Evolutionary conservation across 768 basidiomycete genomes (phyloP), one percentile per base, ranked within the genome.

Genomic region (Lactarius indigo): DNA sequence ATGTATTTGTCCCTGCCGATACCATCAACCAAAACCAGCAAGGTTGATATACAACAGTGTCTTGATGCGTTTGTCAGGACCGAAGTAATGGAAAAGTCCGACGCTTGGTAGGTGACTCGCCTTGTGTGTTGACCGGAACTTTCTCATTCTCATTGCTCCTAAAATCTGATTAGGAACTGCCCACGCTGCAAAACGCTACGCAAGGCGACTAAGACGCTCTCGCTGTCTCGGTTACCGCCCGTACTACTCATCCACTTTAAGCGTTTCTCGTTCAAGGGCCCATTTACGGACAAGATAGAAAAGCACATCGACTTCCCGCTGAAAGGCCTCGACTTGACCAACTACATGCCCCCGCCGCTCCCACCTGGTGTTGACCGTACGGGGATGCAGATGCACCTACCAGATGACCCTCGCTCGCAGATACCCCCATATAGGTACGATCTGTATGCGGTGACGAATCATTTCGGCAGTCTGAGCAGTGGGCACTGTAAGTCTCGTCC

Each of bases 211-310:
- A 97, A 98, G 75, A 87, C 84, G 26, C 84, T 99, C 6, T 91
- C 94, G 0, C 83, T 99, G 31, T 92, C 96, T 5, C 91, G 97
- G 20, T 83, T 98, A 13, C 96, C 96, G 0, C 96, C 96, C 0
- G 87, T 99, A 44, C 83, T 99, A 18, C 80, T 97, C 70, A 92
- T 97, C 70, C 93, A 96, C 72, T 82, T 97, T 47, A 97, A 97
- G 74, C 87, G 95, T 52, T 97, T 97, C 80, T 91, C 92, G 61
- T 87, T 88, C 71, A 91, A 93, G 70, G 94, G 94, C 1, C 87
- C 87, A 3, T 97, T 96, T 77, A 95, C 92, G 41, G 95, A 98
- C 79, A 98, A 98, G 80, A 87, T 98, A 61, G 96, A 98, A 76
- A 97, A 96, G 1, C 85, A 88, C 68, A 91, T 98, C 50, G 92